These are phyloP conservation scores for Sclerotinia minor DNA, from an alignment of 2,329 filamentous ascomycete genomes.

Conservation along the genomic window DNA sequence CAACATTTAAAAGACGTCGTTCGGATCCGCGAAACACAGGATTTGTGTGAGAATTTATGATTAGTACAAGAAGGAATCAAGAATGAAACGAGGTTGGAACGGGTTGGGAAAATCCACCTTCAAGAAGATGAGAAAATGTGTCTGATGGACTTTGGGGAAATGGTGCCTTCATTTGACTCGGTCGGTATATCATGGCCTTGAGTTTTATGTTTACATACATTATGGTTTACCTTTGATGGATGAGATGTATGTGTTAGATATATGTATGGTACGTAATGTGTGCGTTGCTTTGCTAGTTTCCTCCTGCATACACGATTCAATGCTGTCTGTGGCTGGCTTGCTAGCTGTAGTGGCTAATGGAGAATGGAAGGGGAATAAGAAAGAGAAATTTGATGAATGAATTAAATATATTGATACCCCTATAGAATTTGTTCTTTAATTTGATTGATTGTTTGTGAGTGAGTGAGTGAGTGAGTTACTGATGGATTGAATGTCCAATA, in stretches of 20 bases:
- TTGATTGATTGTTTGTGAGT: not conserved
- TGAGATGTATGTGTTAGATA: not conserved
- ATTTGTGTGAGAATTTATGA: not conserved
- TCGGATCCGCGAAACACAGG: not conserved
- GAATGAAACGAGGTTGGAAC: not conserved
- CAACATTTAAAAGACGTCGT: not conserved
- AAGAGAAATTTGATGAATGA: not conserved
- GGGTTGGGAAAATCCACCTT: not conserved
- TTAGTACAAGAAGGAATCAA: not conserved
- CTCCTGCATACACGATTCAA: not conserved
- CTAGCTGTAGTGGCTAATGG: not conserved
- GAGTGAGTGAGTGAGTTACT: no score
- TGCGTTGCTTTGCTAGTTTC: constrained; percentile 5
- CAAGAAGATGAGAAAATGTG: not conserved
- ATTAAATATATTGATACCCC: constrained; percentile 14
- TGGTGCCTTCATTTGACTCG: not conserved
- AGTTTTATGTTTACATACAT: not conserved
- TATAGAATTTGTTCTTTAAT: not conserved
- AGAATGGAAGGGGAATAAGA: not conserved
- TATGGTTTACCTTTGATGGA: not conserved
- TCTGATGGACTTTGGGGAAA: not conserved
- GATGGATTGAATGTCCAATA: no score
- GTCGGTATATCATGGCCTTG: not conserved
- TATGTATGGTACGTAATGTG: not conserved
- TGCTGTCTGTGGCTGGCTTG: not conserved